Evolutionary conservation across 805 yeast genomes (phyloP), one percentile per base, ranked within the genome.

Genomic region (Candida anglica): DNA sequence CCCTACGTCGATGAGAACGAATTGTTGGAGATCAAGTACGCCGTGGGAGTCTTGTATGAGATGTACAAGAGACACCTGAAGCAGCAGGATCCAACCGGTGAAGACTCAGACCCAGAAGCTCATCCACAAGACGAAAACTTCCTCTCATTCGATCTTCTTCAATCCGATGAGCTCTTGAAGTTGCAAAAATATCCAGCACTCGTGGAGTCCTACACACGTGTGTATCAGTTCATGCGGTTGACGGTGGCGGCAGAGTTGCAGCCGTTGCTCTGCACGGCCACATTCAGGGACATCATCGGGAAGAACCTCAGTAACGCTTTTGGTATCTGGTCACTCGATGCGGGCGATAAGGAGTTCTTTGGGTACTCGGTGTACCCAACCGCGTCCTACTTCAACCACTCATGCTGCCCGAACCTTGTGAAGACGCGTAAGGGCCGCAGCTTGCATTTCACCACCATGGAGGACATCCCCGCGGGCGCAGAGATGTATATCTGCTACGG

Each of bases 351-450:
- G 20, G 81, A 76, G 38, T 77, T 71, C 42, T 62, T 78, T 32
- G 87, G 87, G 0, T 76, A 76, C 41, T 69, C 74, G 24, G 66
- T 80, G 3, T 75, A 66, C 38, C 83, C 86, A 1, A 68, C 71
- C 19, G 85, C 81, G 0, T 80, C 86, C 3, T 79, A 63, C 44
- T 80, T 80, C 65, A 80, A 80, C 47, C 86, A 80, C 50, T 75
- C 82, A 3, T 80, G 86, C 52, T 52, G 45, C 1, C 81, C 81
- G n/a, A 77, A 77, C 41, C 42, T 79, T 15, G 48, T 46, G 10
- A 79, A 78, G 41, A 48, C 39, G n/a, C 57, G 81, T 27, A 36
- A 40, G 1, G 59, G 59, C 0, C 55, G 66, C 14, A 44, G 44
- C n/a, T 56, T 77, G 58, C 38, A 37, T 2, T 79, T 77, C 46